These are phyloP conservation scores for Nigrospora oryzae DNA, from an alignment of 2,329 filamentous ascomycete species.

Conservation along the genomic window DNA sequence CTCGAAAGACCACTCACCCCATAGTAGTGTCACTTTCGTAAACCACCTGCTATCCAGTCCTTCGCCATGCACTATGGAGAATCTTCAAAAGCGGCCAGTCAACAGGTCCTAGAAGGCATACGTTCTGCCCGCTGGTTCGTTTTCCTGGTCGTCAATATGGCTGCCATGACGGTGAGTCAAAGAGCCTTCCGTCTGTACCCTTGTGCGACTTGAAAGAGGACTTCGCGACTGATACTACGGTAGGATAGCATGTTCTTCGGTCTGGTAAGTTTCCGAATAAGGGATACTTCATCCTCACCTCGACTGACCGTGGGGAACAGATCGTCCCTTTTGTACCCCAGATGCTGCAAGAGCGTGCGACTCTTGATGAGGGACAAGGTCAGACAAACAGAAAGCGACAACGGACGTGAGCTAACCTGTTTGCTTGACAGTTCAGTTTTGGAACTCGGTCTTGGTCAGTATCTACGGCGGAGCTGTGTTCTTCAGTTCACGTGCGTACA, in stretches of 20 bases:
- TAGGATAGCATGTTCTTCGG: constrained; percentile 2
- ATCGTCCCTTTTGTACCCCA: background rate
- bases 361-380: background rate
- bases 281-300: too few species aligned
- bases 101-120: background rate
- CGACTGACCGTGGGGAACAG: too few species aligned
- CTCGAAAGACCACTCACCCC: too few species aligned
- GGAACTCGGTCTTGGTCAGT: background rate
- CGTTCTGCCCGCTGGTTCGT: background rate
- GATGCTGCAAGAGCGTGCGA: background rate
- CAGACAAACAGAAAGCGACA: background rate
- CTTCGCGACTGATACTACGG: too few species aligned
- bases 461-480: background rate
- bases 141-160: background rate
- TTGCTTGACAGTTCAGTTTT: background rate
- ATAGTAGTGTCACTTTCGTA: too few species aligned
- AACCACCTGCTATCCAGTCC: too few species aligned
- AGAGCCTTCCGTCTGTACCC: background rate
- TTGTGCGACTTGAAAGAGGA: background rate
- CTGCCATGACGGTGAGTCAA: background rate
- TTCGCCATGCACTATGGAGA: too few species aligned
- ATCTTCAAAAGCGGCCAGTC: too few species aligned
- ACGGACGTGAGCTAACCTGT: background rate
- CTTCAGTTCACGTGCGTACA: background rate
- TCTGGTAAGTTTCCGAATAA: background rate